Conservation (phyloP, 2,329 filamentous ascomycete species). For the Polychaeton citri region DNA sequence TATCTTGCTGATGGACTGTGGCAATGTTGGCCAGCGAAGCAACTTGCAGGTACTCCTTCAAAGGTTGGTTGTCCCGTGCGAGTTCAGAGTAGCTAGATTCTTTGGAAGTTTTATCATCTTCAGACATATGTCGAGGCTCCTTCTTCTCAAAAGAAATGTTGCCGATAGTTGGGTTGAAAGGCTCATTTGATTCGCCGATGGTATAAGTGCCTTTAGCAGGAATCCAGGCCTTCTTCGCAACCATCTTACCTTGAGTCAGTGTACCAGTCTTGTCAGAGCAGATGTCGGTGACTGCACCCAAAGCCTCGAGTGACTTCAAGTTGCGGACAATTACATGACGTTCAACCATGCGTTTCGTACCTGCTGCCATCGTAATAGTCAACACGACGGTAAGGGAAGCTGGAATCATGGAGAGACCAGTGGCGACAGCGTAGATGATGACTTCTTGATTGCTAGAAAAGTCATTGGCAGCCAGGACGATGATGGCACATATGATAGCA, state of each 20-base stretch:
- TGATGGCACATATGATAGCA: constrained; percentile 55
- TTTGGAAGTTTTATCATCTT: constrained; percentile 4
- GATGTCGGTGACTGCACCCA: constrained; percentile 52
- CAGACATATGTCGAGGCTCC: constrained; percentile 5
- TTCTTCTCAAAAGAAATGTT: constrained; percentile 33
- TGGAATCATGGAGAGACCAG: constrained; percentile 48
- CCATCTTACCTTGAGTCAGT: constrained; percentile 44
- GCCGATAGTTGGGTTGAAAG: constrained; percentile 48
- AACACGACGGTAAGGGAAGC: constrained; percentile 32
- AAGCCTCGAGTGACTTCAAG: constrained; percentile 50
- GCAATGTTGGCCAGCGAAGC: constrained; percentile 55
- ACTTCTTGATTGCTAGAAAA: constrained; percentile 43
- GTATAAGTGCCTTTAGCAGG: constrained; percentile 48
- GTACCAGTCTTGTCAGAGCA: constrained; percentile 61
- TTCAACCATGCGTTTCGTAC: constrained; percentile 50
- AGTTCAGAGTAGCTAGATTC: constrained; percentile 4
- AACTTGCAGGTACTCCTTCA: constrained; percentile 44
- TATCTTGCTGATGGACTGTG: constrained; percentile 42
- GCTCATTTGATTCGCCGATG: constrained; percentile 42
- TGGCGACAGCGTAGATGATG: constrained; percentile 53
- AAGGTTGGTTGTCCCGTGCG: constrained; percentile 28
- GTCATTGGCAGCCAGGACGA: constrained; percentile 52
- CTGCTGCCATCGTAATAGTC: constrained; percentile 36
- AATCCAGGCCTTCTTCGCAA: constrained; percentile 49
- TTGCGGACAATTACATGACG: constrained; percentile 54